phyloP scores from a whole-genome alignment of 352 stramenopile species.

The Globisporangium splendens region DNA sequence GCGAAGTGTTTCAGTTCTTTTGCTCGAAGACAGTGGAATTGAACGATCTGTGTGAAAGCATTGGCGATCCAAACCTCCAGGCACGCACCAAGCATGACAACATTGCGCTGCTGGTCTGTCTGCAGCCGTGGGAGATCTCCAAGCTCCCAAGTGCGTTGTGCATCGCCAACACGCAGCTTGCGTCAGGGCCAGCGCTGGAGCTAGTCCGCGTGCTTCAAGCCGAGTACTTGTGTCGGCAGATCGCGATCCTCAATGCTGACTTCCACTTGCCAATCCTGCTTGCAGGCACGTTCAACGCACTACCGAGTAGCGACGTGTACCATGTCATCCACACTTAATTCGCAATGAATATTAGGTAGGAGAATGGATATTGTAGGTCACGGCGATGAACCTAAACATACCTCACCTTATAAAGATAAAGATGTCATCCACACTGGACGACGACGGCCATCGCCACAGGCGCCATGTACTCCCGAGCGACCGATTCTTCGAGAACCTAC shows the following conservation, averaged over 20 bases:
- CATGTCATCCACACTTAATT: constrained; percentile 63
- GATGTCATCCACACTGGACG: constrained; percentile 64
- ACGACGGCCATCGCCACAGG: constrained; percentile 37
- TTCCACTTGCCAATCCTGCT: constrained; percentile 84
- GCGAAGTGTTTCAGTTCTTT: constrained; percentile 79
- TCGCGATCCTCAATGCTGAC: constrained; percentile 77
- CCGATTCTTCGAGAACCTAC: constrained; percentile 35
- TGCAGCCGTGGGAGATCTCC: constrained; percentile 84
- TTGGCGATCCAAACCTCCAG: constrained; percentile 42
- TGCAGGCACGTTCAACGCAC: constrained; percentile 77
- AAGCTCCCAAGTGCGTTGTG: constrained; percentile 66
- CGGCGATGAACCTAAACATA: too few species aligned
- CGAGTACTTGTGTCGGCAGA: constrained; percentile 55
- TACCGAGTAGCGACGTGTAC: constrained; percentile 79
- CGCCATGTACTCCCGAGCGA: constrained; percentile 31
- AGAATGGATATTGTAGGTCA: too few species aligned
- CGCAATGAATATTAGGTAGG: too few species aligned
- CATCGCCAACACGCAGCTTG: constrained; percentile 48
- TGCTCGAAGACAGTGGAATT: constrained; percentile 47
- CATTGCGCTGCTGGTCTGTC: constrained; percentile 55
- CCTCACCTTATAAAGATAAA: too few species aligned
- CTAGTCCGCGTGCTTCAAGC: constrained; percentile 65
- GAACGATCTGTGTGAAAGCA: constrained; percentile 41
- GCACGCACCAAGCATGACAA: constrained; percentile 66
- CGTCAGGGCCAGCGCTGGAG: constrained; percentile 36